phyloP scores from a whole-genome alignment of 208 protist genomes.

The Herpetomonas tarakana region DNA sequence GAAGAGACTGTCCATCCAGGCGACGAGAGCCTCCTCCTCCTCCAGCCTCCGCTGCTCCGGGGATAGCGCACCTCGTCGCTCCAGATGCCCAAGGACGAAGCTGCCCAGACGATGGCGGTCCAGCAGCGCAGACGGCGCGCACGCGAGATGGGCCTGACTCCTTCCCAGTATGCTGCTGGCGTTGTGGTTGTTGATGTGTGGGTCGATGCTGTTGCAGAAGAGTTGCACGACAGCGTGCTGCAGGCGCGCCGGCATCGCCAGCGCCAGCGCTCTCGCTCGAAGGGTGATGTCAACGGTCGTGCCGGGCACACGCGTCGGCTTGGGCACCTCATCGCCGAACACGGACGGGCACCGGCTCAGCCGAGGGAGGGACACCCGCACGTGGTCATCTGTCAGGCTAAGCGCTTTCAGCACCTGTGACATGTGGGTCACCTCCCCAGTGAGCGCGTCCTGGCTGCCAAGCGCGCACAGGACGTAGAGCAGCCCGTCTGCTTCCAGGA shows the following conservation, averaged over 20 bases:
- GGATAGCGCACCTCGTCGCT: background rate
- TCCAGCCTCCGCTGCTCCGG: background rate
- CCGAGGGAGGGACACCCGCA: background rate
- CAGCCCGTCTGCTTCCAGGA: slow-evolving; percentile 5
- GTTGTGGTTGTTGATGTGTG: too few species aligned
- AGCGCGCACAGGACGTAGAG: slow-evolving; percentile 4
- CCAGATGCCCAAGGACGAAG: background rate
- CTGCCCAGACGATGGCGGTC: background rate
- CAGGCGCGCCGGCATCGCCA: slow-evolving; percentile 20
- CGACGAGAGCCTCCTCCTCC: background rate
- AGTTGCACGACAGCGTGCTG: slow-evolving; percentile 26
- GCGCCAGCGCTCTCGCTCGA: background rate
- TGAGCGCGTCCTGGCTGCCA: slow-evolving; percentile 10
- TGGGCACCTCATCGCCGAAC: background rate
- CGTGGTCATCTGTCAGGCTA: slow-evolving; percentile 1
- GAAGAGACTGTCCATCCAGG: background rate
- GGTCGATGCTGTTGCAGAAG: slow-evolving; percentile 9
- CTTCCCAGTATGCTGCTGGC: too few species aligned
- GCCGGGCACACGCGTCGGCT: background rate
- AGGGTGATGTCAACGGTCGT: background rate
- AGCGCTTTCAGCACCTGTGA: slow-evolving; percentile 6
- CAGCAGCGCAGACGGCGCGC: background rate
- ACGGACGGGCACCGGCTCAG: background rate
- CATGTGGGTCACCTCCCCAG: slow-evolving; percentile 6
- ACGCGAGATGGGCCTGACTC: too few species aligned